Base-by-base conservation (phyloP, 768 basidiomycete genomes). In the Termitomyces sp. region DNA sequence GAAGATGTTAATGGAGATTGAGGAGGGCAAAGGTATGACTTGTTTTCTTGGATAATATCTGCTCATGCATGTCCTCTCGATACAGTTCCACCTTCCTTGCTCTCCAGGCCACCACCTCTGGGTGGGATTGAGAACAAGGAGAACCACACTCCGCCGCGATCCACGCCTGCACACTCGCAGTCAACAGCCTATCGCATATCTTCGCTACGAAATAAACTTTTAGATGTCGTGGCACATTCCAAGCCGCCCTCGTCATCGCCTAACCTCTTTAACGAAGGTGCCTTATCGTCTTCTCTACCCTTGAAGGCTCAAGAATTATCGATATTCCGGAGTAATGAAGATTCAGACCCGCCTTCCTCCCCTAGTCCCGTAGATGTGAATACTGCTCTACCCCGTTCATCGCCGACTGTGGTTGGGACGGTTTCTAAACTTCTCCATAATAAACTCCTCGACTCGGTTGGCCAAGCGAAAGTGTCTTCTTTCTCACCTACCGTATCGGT, bases 81-180 rank as follows among this genome's bases (percentile, higher is more conserved):
- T 27, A 23, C 25, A 55, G 40, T 16, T 16, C 54, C 52, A 4
- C 46, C 58, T 14, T 43, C 53, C 1, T 39, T 30, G 27, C 46
- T 48, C 37, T 41, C 52, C 5, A 45, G 53, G 10, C 63, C 65
- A 6, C 68, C 67, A 9, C 65, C 67, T 12, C 43, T 68, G 11
- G 68, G 68, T 10, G 53, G 60, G 9, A 54, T 58, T 44, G 63
- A 57, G 12, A 58, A 70, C 35, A 68, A 70, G 45, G 71, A 73
- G 41, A 62, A 66, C 12, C 54, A 66, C 23, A 69, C 59, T 3
- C 61, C 64, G 10, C 59, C 60, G 27, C 40, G 48, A 19, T 40
- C 43, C 4, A 47, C 25, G 14, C 30, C 41, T 17, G 11, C 48
- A 11, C 43, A 45, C 32, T 47, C 35, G 9, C 35, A 27, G 19